Base-by-base conservation (phyloP, 495 filamentous ascomycete genomes). In the Glonium stellatum region DNA sequence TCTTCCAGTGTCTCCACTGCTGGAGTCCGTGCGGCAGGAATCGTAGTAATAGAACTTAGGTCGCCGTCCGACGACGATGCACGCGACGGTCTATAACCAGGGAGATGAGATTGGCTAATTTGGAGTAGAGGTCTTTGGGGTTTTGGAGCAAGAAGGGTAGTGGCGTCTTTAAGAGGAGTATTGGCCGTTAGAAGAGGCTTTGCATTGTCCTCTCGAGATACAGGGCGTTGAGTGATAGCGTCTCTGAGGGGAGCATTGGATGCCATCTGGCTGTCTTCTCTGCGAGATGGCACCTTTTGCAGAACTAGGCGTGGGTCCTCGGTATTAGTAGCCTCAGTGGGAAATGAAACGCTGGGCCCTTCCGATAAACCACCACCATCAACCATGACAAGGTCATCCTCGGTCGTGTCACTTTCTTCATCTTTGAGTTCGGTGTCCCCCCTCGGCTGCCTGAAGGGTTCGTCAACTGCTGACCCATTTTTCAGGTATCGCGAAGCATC, bases 21-120 rank as follows among this genome's bases (percentile, higher is more conserved):
- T 27, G 64, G 44, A 22, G 58, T 61, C 58, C 71, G 41, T 58
- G 54, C 47, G 50, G 69, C 42, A 49, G 65, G 50, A 54, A 66
- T 27, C 22, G 67, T 59, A 53, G 61, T 44, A 59, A 65, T 13
- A 1, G 55, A 61, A 55, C 67, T 67, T 27, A 69, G 62, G 25
- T 11, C 39, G 35, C 68, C 70, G 47, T 71, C 71, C 2, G 80
- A 77, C 2, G 86, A 87, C 5, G 85, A 86, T n/a, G 81, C 81
- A 48, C 84, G 73, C 0, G 85, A 87, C 12, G 76, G 73, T 21
- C 70, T 72, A 53, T 71, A 77, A 1, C 72, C 75, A 6, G 78
- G 73, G 5, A 78, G 66, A 62, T 79, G 74, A 13, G 82, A 77
- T 34, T 76, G 75, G 54, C 77, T 80, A 49, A 87, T 80, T 21